Evolutionary conservation across 116 monocot genomes (phyloP).

Genomic region (Cymodocea nodosa): DNA sequence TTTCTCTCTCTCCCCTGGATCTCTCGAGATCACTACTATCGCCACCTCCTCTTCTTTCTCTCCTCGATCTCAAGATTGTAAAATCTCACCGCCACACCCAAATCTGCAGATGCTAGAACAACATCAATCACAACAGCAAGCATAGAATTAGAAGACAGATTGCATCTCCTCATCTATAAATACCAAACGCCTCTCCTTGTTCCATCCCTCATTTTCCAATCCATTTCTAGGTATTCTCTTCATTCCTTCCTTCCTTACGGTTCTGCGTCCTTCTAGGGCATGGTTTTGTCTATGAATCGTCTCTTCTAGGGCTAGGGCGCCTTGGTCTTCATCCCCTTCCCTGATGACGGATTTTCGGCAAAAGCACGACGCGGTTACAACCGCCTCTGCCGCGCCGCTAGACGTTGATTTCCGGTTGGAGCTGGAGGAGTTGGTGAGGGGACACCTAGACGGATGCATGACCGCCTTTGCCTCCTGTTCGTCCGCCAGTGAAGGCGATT

Average conservation of each 20-base stretch:
- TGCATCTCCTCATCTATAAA: too few relatives aligned
- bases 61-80: not conserved
- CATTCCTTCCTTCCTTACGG: too few relatives aligned
- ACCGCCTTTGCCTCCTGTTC: conserved; percentile 27
- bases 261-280: too few relatives aligned
- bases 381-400: not conserved
- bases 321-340: not conserved
- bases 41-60: not conserved
- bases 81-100: not conserved
- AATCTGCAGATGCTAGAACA: not conserved
- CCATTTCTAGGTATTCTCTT: not conserved
- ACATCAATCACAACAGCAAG: too few relatives aligned
- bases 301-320: not conserved
- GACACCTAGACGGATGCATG: conserved; percentile 30
- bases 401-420: conserved; percentile 37
- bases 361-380: conserved; percentile 11
- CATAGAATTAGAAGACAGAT: too few relatives aligned
- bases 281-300: too few relatives aligned
- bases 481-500: conserved; percentile 18
- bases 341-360: conserved; percentile 21
- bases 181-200: not conserved
- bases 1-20: conserved; percentile 2
- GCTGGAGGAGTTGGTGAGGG: conserved; percentile 52
- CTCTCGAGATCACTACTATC: not conserved
- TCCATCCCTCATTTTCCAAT: not conserved